Conservation (phyloP, 2,329 filamentous ascomycete species). For the Ophiostoma angusticollis region DNA sequence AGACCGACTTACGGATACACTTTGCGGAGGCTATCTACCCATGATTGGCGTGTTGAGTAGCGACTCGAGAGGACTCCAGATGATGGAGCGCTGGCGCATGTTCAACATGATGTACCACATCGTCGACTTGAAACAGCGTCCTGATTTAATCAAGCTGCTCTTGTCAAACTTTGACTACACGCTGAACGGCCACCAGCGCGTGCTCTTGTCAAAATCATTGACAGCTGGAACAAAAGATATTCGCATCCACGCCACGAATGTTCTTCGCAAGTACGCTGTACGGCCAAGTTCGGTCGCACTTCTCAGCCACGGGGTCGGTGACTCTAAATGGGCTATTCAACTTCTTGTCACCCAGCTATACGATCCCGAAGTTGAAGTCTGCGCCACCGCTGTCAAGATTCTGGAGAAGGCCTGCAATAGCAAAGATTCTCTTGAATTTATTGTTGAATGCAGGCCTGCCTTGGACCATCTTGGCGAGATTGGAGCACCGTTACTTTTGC, state of each 20-base stretch:
- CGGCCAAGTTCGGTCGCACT: slow-evolving; percentile 18
- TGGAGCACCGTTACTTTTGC: slow-evolving; percentile 78
- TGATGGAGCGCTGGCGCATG: slow-evolving; percentile 93
- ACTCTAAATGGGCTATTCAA: slow-evolving; percentile 92
- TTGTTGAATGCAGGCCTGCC: slow-evolving; percentile 89
- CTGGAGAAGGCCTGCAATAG: slow-evolving; percentile 94
- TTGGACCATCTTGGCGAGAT: slow-evolving; percentile 95
- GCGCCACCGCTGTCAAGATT: slow-evolving; percentile 91
- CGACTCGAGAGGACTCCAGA: slow-evolving; percentile 68
- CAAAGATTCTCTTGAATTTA: slow-evolving; percentile 81
- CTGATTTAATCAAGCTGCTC: slow-evolving; percentile 80
- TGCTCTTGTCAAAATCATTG: slow-evolving; percentile 85
- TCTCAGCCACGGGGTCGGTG: slow-evolving; percentile 35
- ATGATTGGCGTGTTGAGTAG: slow-evolving; percentile 80
- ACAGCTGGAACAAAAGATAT: slow-evolving; percentile 87
- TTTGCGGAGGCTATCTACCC: slow-evolving; percentile 87
- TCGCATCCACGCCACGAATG: slow-evolving; percentile 76
- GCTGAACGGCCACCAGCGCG: slow-evolving; percentile 74
- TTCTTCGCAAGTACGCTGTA: slow-evolving; percentile 75
- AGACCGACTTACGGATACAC: slow-evolving; percentile 70
- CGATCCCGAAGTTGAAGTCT: slow-evolving; percentile 93
- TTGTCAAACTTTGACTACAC: slow-evolving; percentile 88
- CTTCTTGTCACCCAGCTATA: slow-evolving; percentile 97
- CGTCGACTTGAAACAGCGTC: slow-evolving; percentile 76
- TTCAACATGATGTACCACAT: slow-evolving; percentile 99